phyloP scores from a whole-genome alignment of 495 filamentous ascomycete genomes.

The Darksidea phi region DNA sequence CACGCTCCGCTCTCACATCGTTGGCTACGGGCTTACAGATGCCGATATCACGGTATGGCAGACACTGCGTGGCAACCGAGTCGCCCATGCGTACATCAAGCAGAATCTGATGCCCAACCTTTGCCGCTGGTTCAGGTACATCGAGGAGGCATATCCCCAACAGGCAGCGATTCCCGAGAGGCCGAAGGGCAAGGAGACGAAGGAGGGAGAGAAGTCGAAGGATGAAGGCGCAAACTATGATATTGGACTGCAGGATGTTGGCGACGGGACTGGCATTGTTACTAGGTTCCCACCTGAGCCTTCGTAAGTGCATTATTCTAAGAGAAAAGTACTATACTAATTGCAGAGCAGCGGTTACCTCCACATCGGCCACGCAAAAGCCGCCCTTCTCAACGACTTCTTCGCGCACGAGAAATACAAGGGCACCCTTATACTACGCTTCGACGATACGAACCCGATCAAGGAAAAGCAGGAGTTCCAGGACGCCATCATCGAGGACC shows the following conservation, averaged over 20 bases:
- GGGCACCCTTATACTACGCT: constrained; percentile 76
- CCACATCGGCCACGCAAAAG: constrained; percentile 92
- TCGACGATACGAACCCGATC: constrained; percentile 91
- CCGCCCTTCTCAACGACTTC: constrained; percentile 88
- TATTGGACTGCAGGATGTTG: constrained; percentile 78
- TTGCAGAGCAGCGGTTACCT: constrained; percentile 65
- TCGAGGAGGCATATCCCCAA: constrained; percentile 77
- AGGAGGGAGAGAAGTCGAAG: constrained; percentile 61
- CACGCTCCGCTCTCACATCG: constrained; percentile 78
- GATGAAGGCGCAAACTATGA: constrained; percentile 89
- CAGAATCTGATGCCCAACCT: constrained; percentile 75
- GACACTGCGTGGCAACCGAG: constrained; percentile 80
- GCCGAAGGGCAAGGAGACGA: constrained; percentile 62
- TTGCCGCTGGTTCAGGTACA: constrained; percentile 81
- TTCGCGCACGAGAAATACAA: constrained; percentile 88
- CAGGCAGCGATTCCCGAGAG: constrained; percentile 32
- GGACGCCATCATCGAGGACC: constrained; percentile 82
- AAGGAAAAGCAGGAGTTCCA: constrained; percentile 94
- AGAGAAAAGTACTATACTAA: constrained; percentile 12
- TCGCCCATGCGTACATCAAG: constrained; percentile 75
- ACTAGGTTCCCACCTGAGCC: constrained; percentile 95
- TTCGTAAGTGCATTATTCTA: constrained; percentile 57
- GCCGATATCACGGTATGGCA: constrained; percentile 82
- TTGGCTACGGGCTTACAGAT: constrained; percentile 75
- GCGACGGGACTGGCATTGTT: constrained; percentile 79